Evolutionary conservation across 2,329 filamentous ascomycete species (phyloP).

Genomic region (Annulohypoxylon truncatum): DNA sequence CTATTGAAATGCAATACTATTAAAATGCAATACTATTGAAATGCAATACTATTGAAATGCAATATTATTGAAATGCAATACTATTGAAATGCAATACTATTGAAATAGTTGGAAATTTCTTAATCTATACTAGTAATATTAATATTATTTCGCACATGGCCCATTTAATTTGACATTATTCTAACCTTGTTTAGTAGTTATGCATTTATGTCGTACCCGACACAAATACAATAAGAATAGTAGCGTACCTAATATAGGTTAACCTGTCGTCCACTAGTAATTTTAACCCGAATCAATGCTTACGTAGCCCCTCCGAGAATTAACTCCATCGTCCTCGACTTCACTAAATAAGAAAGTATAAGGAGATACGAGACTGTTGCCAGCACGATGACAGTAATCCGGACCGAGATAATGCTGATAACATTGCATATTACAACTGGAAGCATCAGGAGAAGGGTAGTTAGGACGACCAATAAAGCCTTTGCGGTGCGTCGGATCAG

Average conservation of each 20-base stretch:
- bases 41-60: too few relatives aligned
- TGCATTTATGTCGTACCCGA: too few relatives aligned
- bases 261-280: too few relatives aligned
- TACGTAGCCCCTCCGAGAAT: conserved; percentile 28
- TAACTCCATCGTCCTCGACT: conserved; percentile 13
- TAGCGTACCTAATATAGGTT: neutral
- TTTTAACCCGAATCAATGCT: neutral
- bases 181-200: too few relatives aligned
- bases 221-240: conserved; percentile 1
- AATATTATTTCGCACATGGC: too few relatives aligned
- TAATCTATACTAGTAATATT: too few relatives aligned
- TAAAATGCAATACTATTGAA: too few relatives aligned
- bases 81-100: too few relatives aligned
- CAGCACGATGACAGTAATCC: conserved; percentile 10
- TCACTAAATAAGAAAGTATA: conserved; percentile 16
- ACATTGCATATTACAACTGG: conserved; percentile 21
- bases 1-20: too few relatives aligned
- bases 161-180: too few relatives aligned
- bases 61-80: too few relatives aligned
- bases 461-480: conserved; percentile 5
- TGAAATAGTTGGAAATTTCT: too few relatives aligned
- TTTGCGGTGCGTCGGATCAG: conserved; percentile 2
- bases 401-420: neutral
- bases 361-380: conserved; percentile 10
- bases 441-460: conserved; percentile 10